A percentile compares a stretch with the other conserved stretches of the same genome.
Evolutionary conservation across 495 filamentous ascomycete genomes (phyloP).

Genomic region (Penicillium pancosmium): DNA sequence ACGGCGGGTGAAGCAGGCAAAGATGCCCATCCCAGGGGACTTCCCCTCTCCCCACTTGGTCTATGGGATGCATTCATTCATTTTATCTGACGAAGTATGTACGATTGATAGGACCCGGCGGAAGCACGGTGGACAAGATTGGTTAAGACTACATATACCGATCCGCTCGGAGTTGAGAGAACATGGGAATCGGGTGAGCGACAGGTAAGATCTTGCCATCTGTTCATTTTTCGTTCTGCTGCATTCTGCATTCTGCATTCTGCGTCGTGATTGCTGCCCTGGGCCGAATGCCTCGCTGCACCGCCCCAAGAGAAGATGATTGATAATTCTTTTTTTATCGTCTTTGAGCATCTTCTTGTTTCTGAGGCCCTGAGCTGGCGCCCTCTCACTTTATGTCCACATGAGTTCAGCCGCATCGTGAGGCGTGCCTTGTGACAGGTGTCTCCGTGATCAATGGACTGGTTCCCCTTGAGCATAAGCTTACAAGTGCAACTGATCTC

Average conservation of each 20-base stretch:
- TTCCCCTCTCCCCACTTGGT: neutral
- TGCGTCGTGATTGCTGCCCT: conserved; percentile 1
- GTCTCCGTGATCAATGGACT: neutral
- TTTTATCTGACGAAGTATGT: neutral
- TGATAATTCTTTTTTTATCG: neutral
- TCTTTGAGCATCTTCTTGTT: neutral
- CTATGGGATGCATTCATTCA: neutral
- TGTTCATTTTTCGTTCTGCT: conserved; percentile 4
- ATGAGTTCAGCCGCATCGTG: conserved; percentile 6
- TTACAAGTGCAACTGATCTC: neutral
- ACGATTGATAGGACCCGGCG: conserved; percentile 36
- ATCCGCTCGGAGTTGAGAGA: conserved; percentile 67
- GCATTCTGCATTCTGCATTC: conserved; percentile 5
- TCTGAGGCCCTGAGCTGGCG: neutral
- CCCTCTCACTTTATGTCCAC: neutral
- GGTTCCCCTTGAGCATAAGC: conserved; percentile 1
- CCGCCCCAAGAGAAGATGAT: neutral
- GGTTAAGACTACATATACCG: conserved; percentile 71
- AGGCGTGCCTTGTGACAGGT: conserved; percentile 1
- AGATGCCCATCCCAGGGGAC: neutral
- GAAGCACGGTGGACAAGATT: conserved; percentile 79
- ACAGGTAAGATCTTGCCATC: conserved; percentile 40
- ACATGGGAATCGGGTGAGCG: conserved; percentile 86
- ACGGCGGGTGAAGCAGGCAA: neutral
- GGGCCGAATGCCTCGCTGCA: conserved; percentile 2